phyloP scores from a whole-genome alignment of 1,284 basidiomycete genomes.

The Polyporus tsugae region DNA sequence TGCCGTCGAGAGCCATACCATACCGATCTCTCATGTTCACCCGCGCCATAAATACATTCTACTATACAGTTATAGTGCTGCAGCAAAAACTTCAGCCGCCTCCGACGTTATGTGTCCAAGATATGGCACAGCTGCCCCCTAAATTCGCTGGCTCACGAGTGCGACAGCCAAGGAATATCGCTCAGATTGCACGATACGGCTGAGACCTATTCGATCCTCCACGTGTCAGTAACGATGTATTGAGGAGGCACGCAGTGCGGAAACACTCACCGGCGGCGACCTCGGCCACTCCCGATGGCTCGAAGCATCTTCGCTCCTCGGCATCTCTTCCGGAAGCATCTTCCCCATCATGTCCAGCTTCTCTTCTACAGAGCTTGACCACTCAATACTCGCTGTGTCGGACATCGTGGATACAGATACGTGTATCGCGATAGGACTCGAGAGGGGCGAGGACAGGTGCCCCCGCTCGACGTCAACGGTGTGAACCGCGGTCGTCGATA shows the following conservation, averaged over 20 bases:
- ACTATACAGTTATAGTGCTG: neutral
- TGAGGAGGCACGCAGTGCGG: too few species aligned
- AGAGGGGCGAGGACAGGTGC: conserved; percentile 1
- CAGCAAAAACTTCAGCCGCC: neutral
- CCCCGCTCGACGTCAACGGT: conserved; percentile 1
- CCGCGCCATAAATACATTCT: neutral
- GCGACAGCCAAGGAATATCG: neutral
- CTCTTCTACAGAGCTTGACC: neutral
- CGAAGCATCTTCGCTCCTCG: neutral
- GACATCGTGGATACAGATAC: conserved; percentile 9
- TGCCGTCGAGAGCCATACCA: neutral
- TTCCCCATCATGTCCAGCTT: neutral
- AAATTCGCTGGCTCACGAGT: neutral
- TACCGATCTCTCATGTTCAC: neutral
- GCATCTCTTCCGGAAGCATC: neutral
- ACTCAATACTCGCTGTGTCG: conserved; percentile 1
- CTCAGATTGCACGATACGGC: neutral
- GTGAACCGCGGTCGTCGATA: conserved; percentile 2
- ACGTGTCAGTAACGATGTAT: neutral
- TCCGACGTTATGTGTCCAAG: neutral
- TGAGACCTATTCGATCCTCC: neutral
- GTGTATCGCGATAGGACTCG: conserved; percentile 3
- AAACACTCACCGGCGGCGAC: too few species aligned
- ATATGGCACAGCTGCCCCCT: neutral
- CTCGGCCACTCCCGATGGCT: neutral